Conservation (phyloP, 306 rosid genomes). For the Cyamopsis tetragonoloba region DNA sequence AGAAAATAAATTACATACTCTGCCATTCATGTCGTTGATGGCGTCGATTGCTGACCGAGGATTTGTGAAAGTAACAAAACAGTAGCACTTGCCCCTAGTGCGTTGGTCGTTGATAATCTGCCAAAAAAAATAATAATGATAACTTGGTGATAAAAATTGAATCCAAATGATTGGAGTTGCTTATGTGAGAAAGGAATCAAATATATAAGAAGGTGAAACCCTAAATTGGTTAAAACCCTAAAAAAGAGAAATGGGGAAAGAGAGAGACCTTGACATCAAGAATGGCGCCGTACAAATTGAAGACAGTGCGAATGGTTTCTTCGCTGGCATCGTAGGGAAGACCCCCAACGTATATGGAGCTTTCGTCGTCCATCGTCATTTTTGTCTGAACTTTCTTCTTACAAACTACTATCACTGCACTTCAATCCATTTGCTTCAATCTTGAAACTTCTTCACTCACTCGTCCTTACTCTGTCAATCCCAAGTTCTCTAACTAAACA, state of each 20-base stretch:
- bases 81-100: conserved; percentile 82
- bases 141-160: background rate
- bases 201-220: background rate
- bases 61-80: conserved; percentile 82
- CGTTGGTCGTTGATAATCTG: conserved; percentile 86
- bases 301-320: conserved; percentile 53
- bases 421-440: background rate
- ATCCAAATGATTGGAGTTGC: background rate
- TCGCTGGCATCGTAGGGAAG: conserved; percentile 79
- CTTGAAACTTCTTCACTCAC: background rate
- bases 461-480: background rate
- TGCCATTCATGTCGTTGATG: conserved; percentile 86
- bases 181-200: background rate
- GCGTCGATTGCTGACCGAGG: conserved; percentile 90
- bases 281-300: conserved; percentile 76
- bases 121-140: background rate
- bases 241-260: background rate
- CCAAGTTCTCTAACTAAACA: too few relatives aligned
- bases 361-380: conserved; percentile 84
- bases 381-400: background rate
- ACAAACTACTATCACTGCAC: background rate
- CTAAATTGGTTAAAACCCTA: conserved; percentile 7
- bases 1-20: conserved; percentile 49
- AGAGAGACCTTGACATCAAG: conserved; percentile 73
- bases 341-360: conserved; percentile 87